Conservation (phyloP, 139 green algal species). For the Pedinophyceae sp. region DNA sequence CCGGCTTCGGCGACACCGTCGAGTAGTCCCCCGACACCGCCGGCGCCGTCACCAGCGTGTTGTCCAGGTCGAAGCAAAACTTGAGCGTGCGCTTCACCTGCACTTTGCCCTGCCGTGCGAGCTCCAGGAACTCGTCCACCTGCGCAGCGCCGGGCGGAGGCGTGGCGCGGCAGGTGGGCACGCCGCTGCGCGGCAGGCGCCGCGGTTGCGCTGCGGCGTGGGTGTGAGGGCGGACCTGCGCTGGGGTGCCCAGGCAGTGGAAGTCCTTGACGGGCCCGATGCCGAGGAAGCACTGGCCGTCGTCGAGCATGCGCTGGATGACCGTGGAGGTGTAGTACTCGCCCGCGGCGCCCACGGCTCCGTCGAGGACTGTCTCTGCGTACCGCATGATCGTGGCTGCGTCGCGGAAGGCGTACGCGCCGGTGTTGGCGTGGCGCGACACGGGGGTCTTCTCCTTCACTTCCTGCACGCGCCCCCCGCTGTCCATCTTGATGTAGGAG, state of each 20-base stretch:
- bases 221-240: no score
- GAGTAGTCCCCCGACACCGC: not conserved
- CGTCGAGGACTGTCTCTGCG: not conserved
- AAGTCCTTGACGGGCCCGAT: not conserved
- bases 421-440: not conserved
- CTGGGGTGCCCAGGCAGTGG: not conserved
- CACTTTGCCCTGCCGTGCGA: not conserved
- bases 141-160: no score
- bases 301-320: not conserved
- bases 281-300: not conserved
- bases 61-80: constrained; percentile 1
- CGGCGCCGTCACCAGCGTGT: not conserved
- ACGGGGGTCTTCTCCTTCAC: not conserved
- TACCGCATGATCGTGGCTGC: not conserved
- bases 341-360: not conserved
- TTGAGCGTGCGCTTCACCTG: not conserved
- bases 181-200: no score
- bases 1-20: not conserved
- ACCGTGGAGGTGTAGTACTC: not conserved
- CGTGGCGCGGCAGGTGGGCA: no score
- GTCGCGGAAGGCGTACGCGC: not conserved
- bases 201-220: no score
- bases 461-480: not conserved
- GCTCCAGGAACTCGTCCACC: not conserved
- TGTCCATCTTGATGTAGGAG: not conserved